Percentiles rank a stretch among this genome's conserved stretches.
phyloP scores from a whole-genome alignment of 805 yeast genomes.

The Saturnispora zaruensis region DNA sequence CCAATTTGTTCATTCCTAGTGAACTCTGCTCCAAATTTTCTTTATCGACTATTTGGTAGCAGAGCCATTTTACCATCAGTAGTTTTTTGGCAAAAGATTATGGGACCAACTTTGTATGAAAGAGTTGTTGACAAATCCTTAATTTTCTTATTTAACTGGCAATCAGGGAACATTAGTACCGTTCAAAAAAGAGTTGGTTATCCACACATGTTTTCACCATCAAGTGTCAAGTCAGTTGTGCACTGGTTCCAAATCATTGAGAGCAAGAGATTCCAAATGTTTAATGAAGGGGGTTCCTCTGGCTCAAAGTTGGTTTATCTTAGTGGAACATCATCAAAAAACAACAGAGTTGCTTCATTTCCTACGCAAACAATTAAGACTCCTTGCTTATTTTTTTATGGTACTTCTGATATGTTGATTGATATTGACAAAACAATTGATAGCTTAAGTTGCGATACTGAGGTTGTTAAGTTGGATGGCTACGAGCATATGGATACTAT shows the following conservation, averaged over 20 bases:
- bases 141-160: slow-evolving; percentile 42
- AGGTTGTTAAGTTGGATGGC: slow-evolving; percentile 41
- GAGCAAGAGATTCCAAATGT: slow-evolving; percentile 43
- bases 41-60: slow-evolving; percentile 67
- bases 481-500: slow-evolving; percentile 88
- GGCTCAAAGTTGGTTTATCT: slow-evolving; percentile 25
- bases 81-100: slow-evolving; percentile 43
- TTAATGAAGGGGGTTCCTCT: slow-evolving; percentile 34
- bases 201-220: slow-evolving; percentile 45
- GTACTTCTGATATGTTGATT: slow-evolving; percentile 74
- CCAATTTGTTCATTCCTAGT: slow-evolving; percentile 40
- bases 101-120: slow-evolving; percentile 44
- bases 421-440: slow-evolving; percentile 67
- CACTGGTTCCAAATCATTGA: slow-evolving; percentile 43
- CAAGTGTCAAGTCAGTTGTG: slow-evolving; percentile 47
- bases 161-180: slow-evolving; percentile 33
- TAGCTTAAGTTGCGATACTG: slow-evolving; percentile 47
- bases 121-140: slow-evolving; percentile 38
- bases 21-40: slow-evolving; percentile 64
- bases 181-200: slow-evolving; percentile 40
- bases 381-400: slow-evolving; percentile 75
- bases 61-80: slow-evolving; percentile 70
- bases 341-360: slow-evolving; percentile 43
- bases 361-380: slow-evolving; percentile 63
- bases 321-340: slow-evolving; percentile 23